Base-by-base conservation (phyloP, 1,139 yeast genomes). In the Eremothecium cymbalariae region DNA sequence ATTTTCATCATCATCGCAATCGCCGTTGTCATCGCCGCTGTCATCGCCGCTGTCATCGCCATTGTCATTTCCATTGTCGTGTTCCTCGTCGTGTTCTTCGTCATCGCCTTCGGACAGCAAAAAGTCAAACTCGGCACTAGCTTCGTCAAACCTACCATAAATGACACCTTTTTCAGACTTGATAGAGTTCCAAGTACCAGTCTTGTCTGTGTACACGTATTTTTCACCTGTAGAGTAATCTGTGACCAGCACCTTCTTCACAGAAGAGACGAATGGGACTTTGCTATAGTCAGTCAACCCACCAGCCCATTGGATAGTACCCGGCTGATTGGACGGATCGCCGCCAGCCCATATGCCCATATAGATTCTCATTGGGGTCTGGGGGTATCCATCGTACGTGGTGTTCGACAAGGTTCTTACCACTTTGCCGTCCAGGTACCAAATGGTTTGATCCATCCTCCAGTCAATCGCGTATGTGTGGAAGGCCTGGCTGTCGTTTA, bases 271-370 rank as follows among this genome's bases (percentile, higher is more conserved):
- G 55, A 74, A 82, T 31, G 93, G 90, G 24, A 75, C 85, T 29
- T 68, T 50, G 9, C 69, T 45, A 52, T 72, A 80, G 55, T 81
- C 78, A 9, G 85, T 75, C n/a, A 47, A 45, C 34, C 94, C 94
- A 34, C 94, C 93, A 9, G 93, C 90, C 94, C 94, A 82, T 48
- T 74, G 74, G 39, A 82, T 77, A 6, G 93, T 81, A 23, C 93
- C 94, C 18, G 66, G 60, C 6, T 67, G 65, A 50, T 79, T 79
- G 25, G 64, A 51, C 12, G 84, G 65, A 54, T 79, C 86, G 42
- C 93, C 93, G 41, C 88, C 93, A 13, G 90, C 86, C 93, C 93
- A 81, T 7, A 70, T 51, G 38, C 93, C 93, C 35, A 80, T 67
- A 48, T 63, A 69, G 11, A 83, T 56, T 43, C 66, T 68, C 90